Percentiles rank a stretch among this genome's conserved stretches.
These are phyloP conservation scores for Penicillium canariense DNA, from an alignment of 495 filamentous ascomycete species.

Conservation along the genomic window DNA sequence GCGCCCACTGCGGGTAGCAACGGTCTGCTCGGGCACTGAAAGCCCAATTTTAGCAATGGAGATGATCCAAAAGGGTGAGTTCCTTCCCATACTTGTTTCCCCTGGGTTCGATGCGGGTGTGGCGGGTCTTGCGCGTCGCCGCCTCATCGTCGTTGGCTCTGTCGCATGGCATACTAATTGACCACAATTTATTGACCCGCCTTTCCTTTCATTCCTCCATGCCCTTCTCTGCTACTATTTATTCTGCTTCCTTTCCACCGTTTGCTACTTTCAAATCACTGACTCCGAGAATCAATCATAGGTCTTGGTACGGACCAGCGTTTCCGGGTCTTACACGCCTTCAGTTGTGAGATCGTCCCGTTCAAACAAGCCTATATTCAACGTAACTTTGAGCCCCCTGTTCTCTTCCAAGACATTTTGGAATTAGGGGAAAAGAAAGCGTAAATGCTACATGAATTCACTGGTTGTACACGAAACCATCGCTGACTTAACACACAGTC, in stretches of 20 bases:
- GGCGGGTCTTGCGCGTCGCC: not conserved
- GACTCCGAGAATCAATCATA: not conserved
- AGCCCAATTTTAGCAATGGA: slow-evolving; percentile 68
- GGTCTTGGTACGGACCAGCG: slow-evolving; percentile 11
- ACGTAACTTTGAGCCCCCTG: slow-evolving; percentile 61
- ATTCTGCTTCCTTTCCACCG: not conserved
- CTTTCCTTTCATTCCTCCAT: not conserved
- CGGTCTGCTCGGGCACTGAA: slow-evolving; percentile 83
- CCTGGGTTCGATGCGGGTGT: not conserved
- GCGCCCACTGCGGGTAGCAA: slow-evolving; percentile 60
- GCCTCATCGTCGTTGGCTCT: too few relatives aligned
- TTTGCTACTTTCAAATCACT: slow-evolving; percentile 15
- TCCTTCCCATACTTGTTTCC: not conserved
- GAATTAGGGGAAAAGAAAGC: slow-evolving; percentile 56
- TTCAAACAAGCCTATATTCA: slow-evolving; percentile 82
- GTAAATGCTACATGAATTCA: slow-evolving; percentile 46
- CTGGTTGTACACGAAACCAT: not conserved
- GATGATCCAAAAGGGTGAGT: slow-evolving; percentile 46
- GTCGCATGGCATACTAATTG: too few relatives aligned
- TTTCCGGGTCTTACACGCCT: slow-evolving; percentile 56
- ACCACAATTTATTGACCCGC: too few relatives aligned
- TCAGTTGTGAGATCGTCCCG: slow-evolving; percentile 75
- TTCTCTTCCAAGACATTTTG: slow-evolving; percentile 68
- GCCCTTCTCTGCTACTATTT: not conserved
- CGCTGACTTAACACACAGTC: slow-evolving; percentile 42